Evolutionary conservation across 1,284 basidiomycete species (phyloP).

Genomic region (Hypsizygus ulmarius): DNA sequence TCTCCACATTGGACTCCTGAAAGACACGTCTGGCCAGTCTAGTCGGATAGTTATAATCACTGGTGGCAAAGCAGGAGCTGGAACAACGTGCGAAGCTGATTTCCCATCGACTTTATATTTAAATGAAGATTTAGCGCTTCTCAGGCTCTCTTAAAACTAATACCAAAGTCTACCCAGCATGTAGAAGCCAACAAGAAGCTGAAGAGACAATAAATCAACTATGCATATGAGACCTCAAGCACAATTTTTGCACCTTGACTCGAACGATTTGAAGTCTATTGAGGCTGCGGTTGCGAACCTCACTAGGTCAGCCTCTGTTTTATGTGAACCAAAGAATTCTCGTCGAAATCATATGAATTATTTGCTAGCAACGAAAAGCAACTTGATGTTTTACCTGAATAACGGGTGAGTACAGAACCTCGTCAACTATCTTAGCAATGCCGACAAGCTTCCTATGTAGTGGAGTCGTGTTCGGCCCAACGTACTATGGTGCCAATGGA

Average conservation of each 20-base stretch:
- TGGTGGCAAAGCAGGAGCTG: conserved; percentile 23
- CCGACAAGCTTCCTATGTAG: conserved; percentile 28
- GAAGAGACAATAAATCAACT: conserved; percentile 50
- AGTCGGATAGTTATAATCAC: conserved; percentile 27
- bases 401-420: conserved; percentile 39
- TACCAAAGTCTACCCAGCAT: conserved; percentile 66
- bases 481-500: conserved; percentile 49
- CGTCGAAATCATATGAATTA: background rate
- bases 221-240: conserved; percentile 39
- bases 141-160: conserved; percentile 51
- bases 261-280: conserved; percentile 53
- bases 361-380: conserved; percentile 40
- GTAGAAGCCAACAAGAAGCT: conserved; percentile 46
- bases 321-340: background rate
- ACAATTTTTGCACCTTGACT: conserved; percentile 57
- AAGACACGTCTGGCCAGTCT: conserved; percentile 22
- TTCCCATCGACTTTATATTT: conserved; percentile 16
- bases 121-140: background rate
- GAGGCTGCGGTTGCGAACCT: conserved; percentile 53
- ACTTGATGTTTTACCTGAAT: conserved; percentile 51
- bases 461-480: conserved; percentile 56
- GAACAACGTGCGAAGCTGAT: conserved; percentile 15
- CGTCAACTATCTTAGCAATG: background rate
- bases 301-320: conserved; percentile 28
- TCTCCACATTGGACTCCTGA: conserved; percentile 11